Base-by-base conservation (phyloP, 1,284 basidiomycete genomes). In the Wolfiporia cocos region DNA sequence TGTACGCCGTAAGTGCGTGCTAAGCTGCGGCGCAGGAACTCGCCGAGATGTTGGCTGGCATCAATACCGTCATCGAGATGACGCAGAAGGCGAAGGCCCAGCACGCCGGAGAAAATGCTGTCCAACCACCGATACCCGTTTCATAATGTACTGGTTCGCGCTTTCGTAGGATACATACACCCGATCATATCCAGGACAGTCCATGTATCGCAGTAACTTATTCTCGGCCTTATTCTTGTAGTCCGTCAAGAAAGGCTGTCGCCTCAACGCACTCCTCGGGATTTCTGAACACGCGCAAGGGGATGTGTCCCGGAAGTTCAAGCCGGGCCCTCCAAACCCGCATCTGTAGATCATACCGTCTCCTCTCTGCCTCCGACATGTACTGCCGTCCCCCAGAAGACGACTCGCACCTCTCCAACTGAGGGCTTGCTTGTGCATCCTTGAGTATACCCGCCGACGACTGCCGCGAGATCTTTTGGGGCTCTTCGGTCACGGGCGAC, bases 191-290 rank as follows among this genome's bases (percentile, higher is more conserved):
- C n/a, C n/a, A n/a, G n/a, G n/a, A n/a, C 23, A 34, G 18, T 43
- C 17, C 35, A 18, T 33, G 14, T 39, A 36, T 36, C 32, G 32
- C 39, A 37, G 19, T 48, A 34, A 38, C 23, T 40, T 45, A 44
- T 36, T 29, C 3, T 34, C 47, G 9, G n/a, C 49, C 34, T 22
- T 51, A 47, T 36, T 24, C 41, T 20, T 33, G 35, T 20, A 59
- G 39, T 37, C 41, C 42, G 31, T 62, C 58, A 33, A 66, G 47
- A 6, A 64, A 50, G 31, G 50, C 47, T 18, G 43, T 44, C 24
- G 70, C 72, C 57, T 86, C 85, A 5, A 74, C 66, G 52, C 85
- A 87, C 49, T 89, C 83, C 46, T 56, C 61, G 5, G 86, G 80
- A 30, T 75, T 59, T 49, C 74, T 69, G 54, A 89, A 89, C 17